Conservation (phyloP, 2,329 filamentous ascomycete genomes). For the Orbilia quercus region DNA sequence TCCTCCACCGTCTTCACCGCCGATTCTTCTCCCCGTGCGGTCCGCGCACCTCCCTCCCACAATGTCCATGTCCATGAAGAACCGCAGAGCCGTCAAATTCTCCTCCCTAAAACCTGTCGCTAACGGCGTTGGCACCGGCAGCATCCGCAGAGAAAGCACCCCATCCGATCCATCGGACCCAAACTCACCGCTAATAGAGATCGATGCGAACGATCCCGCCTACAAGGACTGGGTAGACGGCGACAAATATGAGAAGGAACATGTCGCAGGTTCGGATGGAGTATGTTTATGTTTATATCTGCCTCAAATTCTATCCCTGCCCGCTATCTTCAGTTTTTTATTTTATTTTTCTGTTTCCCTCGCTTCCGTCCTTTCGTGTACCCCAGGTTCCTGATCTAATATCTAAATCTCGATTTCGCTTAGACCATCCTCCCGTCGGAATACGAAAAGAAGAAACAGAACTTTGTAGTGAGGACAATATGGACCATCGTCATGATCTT, state of each 20-base stretch:
- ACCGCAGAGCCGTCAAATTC: slow-evolving; percentile 50
- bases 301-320: slow-evolving; percentile 44
- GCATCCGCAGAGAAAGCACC: slow-evolving; percentile 53
- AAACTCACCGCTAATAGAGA: slow-evolving; percentile 52
- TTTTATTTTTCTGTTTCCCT: slow-evolving; percentile 7
- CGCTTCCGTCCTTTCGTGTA: no score
- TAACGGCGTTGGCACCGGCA: slow-evolving; percentile 47
- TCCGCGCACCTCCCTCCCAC: slow-evolving; percentile 17
- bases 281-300: slow-evolving; percentile 35
- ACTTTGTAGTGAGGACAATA: slow-evolving; percentile 94
- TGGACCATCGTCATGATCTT: slow-evolving; percentile 99
- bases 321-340: slow-evolving; percentile 31
- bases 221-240: slow-evolving; percentile 54
- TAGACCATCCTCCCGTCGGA: slow-evolving; percentile 69
- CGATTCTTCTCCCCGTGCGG: slow-evolving; percentile 23
- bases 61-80: slow-evolving; percentile 45
- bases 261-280: background rate
- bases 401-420: slow-evolving; percentile 27
- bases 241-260: slow-evolving; percentile 45
- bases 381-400: slow-evolving; percentile 43
- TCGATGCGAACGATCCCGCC: slow-evolving; percentile 48
- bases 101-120: slow-evolving; percentile 43
- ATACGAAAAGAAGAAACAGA: slow-evolving; percentile 98
- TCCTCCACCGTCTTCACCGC: slow-evolving; percentile 11
- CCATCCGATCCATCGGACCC: slow-evolving; percentile 51